Evolutionary conservation across 305 asterid genomes (phyloP), one percentile per base, ranked within the genome.

Genomic region (Petunia hybrid): DNA sequence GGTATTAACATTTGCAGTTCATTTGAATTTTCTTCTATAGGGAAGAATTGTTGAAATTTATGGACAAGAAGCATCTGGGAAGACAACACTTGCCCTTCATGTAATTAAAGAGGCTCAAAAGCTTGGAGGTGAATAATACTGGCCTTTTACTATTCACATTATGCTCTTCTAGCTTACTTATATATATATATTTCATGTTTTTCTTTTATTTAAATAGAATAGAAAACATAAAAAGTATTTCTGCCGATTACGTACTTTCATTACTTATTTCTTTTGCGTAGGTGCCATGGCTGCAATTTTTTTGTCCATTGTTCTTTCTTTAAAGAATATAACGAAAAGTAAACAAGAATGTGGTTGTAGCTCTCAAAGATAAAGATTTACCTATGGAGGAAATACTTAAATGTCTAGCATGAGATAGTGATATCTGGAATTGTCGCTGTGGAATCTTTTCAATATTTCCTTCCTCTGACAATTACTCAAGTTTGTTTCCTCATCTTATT

Each of bases 51-150:
- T 96, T 42, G 98, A 96, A 86, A 88, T 96, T 56, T 94, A 90
- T 79, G 98, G 99, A 79, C 97, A 88, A 81, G 99, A 96, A 90
- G 98, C 98, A 82, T 96, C 98, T 4, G 99, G 99, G 79, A 94
- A 96, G 97, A 96, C 98, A 41, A 94, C 98, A 36, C 95, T 93
- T 39, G 98, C 99, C 14, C 86, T 96, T 55, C 98, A 96, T 88
- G 91, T 91, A 68, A 87, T 96, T 85, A 93, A 85, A 88, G 98
- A 96, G 91, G 99, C 99, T 81, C 99, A 96, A 76, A 94, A 89
- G 88, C 97, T 90, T 80, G 98, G 98, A 94, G 99, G 99, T 95
- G 82, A 79, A 76, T 71, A 10, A n/a, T n/a, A 79, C 6, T 61
- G 57, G 40, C 69, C 75, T 36, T n/a, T 45, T 77, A 40, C 81